phyloP scores from a whole-genome alignment of 2,329 filamentous ascomycete species.

The Aureobasidium sp. region DNA sequence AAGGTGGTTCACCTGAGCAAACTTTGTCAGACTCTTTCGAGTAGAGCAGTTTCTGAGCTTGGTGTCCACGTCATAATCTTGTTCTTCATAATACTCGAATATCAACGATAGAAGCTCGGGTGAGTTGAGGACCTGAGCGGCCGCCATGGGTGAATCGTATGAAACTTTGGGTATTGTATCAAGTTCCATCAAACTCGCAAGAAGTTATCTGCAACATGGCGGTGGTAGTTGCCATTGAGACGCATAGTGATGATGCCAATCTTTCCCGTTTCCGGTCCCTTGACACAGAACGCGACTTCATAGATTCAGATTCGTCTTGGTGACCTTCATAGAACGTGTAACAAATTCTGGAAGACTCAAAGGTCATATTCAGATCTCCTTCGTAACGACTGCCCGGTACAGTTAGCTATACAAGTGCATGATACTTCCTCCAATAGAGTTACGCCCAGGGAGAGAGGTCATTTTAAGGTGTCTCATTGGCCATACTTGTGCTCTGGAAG shows the following conservation, averaged over 20 bases:
- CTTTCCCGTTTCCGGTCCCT: not conserved
- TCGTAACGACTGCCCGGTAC: no score
- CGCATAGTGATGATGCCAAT: conserved; percentile 2
- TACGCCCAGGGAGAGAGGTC: no score
- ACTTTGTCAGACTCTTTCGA: not conserved
- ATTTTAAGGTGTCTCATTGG: no score
- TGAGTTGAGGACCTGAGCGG: not conserved
- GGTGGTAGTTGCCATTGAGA: conserved; percentile 1
- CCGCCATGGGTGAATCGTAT: not conserved
- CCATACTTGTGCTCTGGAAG: no score
- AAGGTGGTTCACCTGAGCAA: not conserved
- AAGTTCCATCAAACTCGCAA: not conserved
- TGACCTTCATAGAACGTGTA: no score
- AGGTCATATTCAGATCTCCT: no score
- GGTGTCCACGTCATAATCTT: not conserved
- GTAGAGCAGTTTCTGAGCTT: not conserved
- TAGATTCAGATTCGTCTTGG: not conserved
- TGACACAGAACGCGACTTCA: not conserved
- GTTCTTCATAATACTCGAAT: not conserved
- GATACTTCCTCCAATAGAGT: no score
- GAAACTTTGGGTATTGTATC: not conserved
- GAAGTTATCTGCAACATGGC: not conserved
- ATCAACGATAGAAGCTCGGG: not conserved
- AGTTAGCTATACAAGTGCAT: no score
- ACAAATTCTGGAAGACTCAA: no score